Base-by-base conservation (phyloP, 192 early-diverging fungal species). In the Allomyces macrogynus region DNA sequence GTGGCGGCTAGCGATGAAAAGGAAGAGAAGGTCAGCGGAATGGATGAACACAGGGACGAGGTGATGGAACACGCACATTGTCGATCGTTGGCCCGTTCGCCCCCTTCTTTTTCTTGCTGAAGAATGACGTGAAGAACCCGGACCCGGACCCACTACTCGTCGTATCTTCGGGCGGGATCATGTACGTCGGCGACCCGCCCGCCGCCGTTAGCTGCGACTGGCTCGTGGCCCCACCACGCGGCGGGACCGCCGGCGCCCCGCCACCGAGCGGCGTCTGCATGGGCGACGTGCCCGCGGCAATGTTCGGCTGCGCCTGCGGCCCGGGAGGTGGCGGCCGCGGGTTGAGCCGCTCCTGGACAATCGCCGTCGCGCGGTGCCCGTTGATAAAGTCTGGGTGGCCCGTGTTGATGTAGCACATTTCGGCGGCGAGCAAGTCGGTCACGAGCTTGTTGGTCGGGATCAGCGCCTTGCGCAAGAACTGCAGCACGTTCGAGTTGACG, bases 101-200 rank as follows among this genome's bases (percentile, higher is more conserved):
- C 78, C 89, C 93, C 79, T 85, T 87, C 69, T 83, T 80, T 73
- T 84, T 86, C 78, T 89, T 89, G 71, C 82, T 62, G 77, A 97
- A 97, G 79, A 99, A 99, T 69, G 88, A 90, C 44, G 92, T 92
- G 84, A 99, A 99, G 86, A 99, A 98, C 23, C 89, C 89, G 27
- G n/a, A 32, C 62, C 25, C 72, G 65, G 14, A 61, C 67, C 24
- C 69, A 72, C 22, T 66, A 66, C 60, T 61, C 63, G 42, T 64
- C 62, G 57, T 57, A 42, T 11, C 68, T 16, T 57, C 16, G 16
- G 49, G 20, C 49, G 49, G 49, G 3, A n/a, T 57, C 49, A 57
- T 57, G 49, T 57, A 57, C 49, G 49, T n/a, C 49, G 49, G 16
- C 20, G 49, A n/a, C 12, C 49, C 20, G 49, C 49, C 12, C 20